Evolutionary conservation across 2,329 filamentous ascomycete species (phyloP), one percentile per base, ranked within the genome.

Genomic region (Fusarium zealandicum): DNA sequence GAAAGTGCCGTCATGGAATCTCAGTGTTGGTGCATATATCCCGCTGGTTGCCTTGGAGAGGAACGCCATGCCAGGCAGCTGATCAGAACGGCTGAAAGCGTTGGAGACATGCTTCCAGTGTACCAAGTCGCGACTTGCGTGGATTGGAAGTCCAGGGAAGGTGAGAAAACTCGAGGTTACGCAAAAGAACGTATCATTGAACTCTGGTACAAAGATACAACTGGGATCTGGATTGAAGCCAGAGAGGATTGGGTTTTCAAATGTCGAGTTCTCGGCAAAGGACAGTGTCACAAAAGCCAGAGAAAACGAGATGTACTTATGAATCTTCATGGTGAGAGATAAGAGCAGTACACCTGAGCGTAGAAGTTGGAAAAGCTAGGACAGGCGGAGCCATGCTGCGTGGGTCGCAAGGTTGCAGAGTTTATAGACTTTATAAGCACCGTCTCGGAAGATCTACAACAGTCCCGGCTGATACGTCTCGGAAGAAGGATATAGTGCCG

Each of bases 131-230:
- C 73, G 75, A 38, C 76, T 80, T 6, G 79, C 78, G 63, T 82
- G 76, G 28, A 84, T 75, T 1, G 81, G 80, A 3, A 83, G 69
- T 1, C 80, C 80, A 0, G 81, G 81, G 57, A 82, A 83, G 5
- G 73, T 69, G 30, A 79, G 75, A 59, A 83, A 84, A 7, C 76
- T 81, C 0, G 80, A 82, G 0, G 78, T 78, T 2, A 75, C 76
- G 58, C 78, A 81, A 66, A 80, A 82, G 64, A 81, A 81, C 5
- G 75, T 81, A 25, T 75, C 71, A 46, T 78, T 59, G 9, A 66
- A 59, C 13, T 76, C 67, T 8, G 67, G 61, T 11, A 80, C 69
- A 44, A 75, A 74, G 27, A 75, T 67, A 42, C 77, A 78, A 18
- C 71, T 76, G 0, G 80, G 80, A 62, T 82, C 79, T 0, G 79